Base-by-base conservation (phyloP, 2,329 filamentous ascomycete species). In the Colletotrichum siamense region DNA sequence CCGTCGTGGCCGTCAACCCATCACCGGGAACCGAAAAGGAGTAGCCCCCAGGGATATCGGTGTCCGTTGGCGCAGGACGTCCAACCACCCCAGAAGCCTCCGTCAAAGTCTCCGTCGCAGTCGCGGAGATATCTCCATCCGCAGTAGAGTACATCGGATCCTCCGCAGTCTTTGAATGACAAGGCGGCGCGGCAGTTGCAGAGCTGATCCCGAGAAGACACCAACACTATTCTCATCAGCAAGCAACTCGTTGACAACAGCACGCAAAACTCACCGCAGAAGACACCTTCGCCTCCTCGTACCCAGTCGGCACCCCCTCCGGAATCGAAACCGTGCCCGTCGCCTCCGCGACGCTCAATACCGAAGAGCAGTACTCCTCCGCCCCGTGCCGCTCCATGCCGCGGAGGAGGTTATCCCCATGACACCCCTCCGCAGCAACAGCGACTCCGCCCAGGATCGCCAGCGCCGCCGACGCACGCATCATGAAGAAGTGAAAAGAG, bases 351-450 rank as follows among this genome's bases (percentile, higher is more conserved):
- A 52, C 12, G 2, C 10, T 2, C 7, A 77, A 26, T 7, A 77
- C 32, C 30, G 69, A 57, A 28, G 66, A 74, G 16, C 77, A 78
- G 52, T 78, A 78, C 9, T 28, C 64, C 16, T 44, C 67, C 2
- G 68, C 77, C 22, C 71, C 74, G 44, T 72, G 69, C 15, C 75
- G 75, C 44, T 73, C 69, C 39, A 78, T 52, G 1, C 55, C 77
- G 12, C 77, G 77, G 30, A 77, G 65, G 18, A 78, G 65, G 62
- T 78, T 78, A 13, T 78, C 77, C 13, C 61, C 64, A 22, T 77
- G 75, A 22, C 75, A 77, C 13, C 66, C 69, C 22, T 76, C 70
- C 2, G 73, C 73, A n/a, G 22, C 49, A 18, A 24, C 64, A 22
- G 26, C 9, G 5, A n/a, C 64, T 12, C 18, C 64, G 5, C 8